Percentiles rank a stretch among this genome's conserved stretches.
These are phyloP conservation scores for Crithidia brevicula DNA, from an alignment of 208 protist genomes.

Conservation along the genomic window DNA sequence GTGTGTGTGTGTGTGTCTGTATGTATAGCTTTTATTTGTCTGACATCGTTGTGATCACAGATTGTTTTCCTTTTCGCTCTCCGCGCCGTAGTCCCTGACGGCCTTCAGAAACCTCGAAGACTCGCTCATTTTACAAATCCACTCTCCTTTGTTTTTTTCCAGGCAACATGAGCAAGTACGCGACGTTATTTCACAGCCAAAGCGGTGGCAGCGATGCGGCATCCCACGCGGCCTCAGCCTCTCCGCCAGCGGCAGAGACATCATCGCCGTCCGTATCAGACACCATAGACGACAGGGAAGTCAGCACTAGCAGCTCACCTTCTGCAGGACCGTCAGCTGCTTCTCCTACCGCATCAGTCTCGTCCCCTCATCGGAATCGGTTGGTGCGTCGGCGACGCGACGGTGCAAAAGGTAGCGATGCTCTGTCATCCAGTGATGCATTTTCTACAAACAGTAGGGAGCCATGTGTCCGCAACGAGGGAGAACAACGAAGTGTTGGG, in stretches of 20 bases:
- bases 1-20: too few relatives aligned
- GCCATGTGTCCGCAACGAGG: too few relatives aligned
- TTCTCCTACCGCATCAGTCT: not conserved
- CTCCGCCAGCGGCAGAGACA: not conserved
- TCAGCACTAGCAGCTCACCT: too few relatives aligned
- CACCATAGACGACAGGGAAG: not conserved
- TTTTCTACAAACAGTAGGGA: too few relatives aligned
- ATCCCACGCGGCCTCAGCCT: not conserved
- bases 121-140: too few relatives aligned
- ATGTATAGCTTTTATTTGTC: too few relatives aligned
- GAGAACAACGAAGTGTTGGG: too few relatives aligned
- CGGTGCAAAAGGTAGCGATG: not conserved
- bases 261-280: not conserved
- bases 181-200: conserved; percentile 34
- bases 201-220: not conserved
- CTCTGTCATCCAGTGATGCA: too few relatives aligned
- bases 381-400: conserved; percentile 1
- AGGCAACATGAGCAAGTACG: conserved; percentile 53
- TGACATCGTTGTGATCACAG: too few relatives aligned
- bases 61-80: too few relatives aligned
- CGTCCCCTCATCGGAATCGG: not conserved
- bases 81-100: too few relatives aligned
- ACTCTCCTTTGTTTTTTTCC: not conserved
- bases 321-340: not conserved
- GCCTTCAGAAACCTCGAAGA: too few relatives aligned